Evolutionary conservation across 176 grass and related monocot species (phyloP).

Genomic region (Eremochloa ophiuroides): DNA sequence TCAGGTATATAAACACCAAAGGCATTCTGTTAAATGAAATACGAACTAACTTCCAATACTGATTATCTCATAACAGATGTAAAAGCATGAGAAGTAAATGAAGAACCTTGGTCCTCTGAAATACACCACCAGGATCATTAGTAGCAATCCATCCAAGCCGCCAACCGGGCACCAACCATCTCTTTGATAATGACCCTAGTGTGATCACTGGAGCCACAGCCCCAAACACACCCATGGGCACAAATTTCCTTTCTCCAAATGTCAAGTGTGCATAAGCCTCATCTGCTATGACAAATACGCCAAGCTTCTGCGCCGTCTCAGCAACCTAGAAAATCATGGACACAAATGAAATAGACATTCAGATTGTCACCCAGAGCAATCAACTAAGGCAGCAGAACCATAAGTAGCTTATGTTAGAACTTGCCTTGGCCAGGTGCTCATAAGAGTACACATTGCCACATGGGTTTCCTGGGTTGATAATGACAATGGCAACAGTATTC

Average conservation of each 20-base stretch:
- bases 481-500: conserved; percentile 65
- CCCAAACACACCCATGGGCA: conserved; percentile 62
- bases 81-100: background rate
- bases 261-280: conserved; percentile 64
- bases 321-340: conserved; percentile 38
- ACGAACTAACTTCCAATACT: background rate
- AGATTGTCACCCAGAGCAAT: background rate
- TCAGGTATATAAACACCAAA: too few relatives aligned
- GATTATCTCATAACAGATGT: background rate
- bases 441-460: conserved; percentile 73
- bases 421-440: conserved; percentile 64
- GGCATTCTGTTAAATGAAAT: background rate
- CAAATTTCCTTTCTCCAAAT: conserved; percentile 52
- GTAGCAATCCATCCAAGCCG: conserved; percentile 71
- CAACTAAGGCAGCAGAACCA: background rate
- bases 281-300: conserved; percentile 67
- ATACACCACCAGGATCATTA: conserved; percentile 48
- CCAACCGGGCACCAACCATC: conserved; percentile 50
- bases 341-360: background rate
- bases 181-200: conserved; percentile 72
- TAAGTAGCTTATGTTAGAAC: background rate
- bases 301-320: conserved; percentile 51
- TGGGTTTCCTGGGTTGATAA: conserved; percentile 73
- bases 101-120: conserved; percentile 55
- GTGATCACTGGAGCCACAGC: conserved; percentile 54